A percentile compares a stretch with the other conserved stretches of the same genome.
These are phyloP conservation scores for Apodospora peruviana DNA, from an alignment of 495 filamentous ascomycete species.

Conservation along the genomic window DNA sequence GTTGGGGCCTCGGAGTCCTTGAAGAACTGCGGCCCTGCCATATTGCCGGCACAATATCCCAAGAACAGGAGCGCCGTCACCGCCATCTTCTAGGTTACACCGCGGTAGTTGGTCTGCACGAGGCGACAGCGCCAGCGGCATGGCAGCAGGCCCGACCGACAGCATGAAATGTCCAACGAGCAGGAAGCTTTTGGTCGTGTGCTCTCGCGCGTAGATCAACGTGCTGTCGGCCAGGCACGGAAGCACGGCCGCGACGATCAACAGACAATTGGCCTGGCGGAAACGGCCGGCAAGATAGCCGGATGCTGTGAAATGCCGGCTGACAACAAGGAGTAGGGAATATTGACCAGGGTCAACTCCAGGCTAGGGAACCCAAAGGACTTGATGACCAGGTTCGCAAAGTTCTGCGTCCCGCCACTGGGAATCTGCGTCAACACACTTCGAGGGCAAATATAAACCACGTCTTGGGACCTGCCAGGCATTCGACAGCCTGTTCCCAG, in stretches of 20 bases:
- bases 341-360: conserved; percentile 11
- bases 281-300: conserved; percentile 36
- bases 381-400: conserved; percentile 35
- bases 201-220: background rate
- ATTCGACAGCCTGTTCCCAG: conserved; percentile 30
- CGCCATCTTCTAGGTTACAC: conserved; percentile 34
- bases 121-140: conserved; percentile 4
- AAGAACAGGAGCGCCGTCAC: conserved; percentile 46
- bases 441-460: conserved; percentile 35
- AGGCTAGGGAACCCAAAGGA: conserved; percentile 36
- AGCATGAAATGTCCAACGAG: conserved; percentile 1
- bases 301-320: conserved; percentile 1
- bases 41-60: conserved; percentile 59
- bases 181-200: background rate
- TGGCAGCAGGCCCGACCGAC: background rate
- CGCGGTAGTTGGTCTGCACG: conserved; percentile 23
- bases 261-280: conserved; percentile 32
- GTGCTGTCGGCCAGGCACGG: conserved; percentile 2
- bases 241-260: conserved; percentile 24
- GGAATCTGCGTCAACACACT: conserved; percentile 38
- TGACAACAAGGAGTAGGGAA: conserved; percentile 1
- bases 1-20: conserved; percentile 51
- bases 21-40: conserved; percentile 65
- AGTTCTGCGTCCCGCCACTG: conserved; percentile 39
- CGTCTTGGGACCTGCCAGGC: conserved; percentile 37